Conservation (phyloP, 768 basidiomycete genomes). For the Rhodocollybia butyracea region DNA sequence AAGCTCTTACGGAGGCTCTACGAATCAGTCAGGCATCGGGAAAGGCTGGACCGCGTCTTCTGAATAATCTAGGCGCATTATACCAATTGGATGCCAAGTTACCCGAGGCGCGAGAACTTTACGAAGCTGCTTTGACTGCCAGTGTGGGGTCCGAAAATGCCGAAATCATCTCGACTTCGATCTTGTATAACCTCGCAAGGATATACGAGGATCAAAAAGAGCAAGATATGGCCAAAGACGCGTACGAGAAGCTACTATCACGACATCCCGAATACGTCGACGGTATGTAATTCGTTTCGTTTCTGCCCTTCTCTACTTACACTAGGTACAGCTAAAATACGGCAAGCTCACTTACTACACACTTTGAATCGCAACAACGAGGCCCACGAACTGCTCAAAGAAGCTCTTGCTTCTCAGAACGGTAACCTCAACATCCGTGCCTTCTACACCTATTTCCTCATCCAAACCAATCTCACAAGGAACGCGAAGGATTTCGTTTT, state of each 20-base stretch:
- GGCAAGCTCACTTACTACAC: conserved; percentile 79
- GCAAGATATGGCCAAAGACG: conserved; percentile 69
- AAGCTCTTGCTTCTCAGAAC: conserved; percentile 76
- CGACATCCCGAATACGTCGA: conserved; percentile 96
- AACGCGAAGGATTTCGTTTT: conserved; percentile 89
- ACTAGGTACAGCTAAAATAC: conserved; percentile 73
- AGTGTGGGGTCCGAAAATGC: conserved; percentile 41
- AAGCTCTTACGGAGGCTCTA: conserved; percentile 72
- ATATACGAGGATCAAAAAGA: conserved; percentile 87
- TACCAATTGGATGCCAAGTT: conserved; percentile 66
- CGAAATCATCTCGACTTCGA: conserved; percentile 76
- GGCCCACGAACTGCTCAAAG: conserved; percentile 87
- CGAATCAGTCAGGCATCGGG: conserved; percentile 53
- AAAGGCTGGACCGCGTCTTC: conserved; percentile 58
- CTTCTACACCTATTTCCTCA: conserved; percentile 90
- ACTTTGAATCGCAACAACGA: conserved; percentile 69
- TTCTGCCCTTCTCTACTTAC: not conserved
- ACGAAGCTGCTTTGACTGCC: conserved; percentile 69
- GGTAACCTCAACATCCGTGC: conserved; percentile 85
- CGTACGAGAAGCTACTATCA: conserved; percentile 83
- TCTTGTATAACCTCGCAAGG: conserved; percentile 89
- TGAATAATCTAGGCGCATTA: conserved; percentile 80
- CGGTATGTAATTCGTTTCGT: conserved; percentile 49
- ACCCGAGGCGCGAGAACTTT: conserved; percentile 55
- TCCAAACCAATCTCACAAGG: conserved; percentile 67